A percentile compares a stretch with the other conserved stretches of the same genome.
Evolutionary conservation across 345 rosid genomes (phyloP).

Genomic region (Eucalyptus decipiens): DNA sequence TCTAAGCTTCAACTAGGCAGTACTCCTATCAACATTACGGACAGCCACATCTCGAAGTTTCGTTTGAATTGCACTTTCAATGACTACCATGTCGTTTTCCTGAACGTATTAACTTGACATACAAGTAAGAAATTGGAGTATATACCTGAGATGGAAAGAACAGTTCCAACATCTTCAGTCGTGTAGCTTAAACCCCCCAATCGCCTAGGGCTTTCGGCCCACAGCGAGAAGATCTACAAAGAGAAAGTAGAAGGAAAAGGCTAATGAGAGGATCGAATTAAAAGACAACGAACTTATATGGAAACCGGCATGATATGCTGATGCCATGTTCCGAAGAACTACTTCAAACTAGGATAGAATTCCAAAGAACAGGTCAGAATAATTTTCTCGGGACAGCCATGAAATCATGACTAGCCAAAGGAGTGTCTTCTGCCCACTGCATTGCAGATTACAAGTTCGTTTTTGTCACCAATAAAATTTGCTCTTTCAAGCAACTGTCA

Average conservation of each 20-base stretch:
- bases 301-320: background rate
- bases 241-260: background rate
- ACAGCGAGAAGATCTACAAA: conserved; percentile 63
- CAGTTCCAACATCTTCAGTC: conserved; percentile 49
- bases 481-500: background rate
- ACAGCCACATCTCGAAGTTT: background rate
- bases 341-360: background rate
- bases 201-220: conserved; percentile 77
- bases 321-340: background rate
- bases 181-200: conserved; percentile 67
- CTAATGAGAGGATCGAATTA: background rate
- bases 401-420: background rate
- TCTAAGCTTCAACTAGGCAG: background rate
- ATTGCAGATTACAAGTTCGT: background rate
- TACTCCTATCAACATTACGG: background rate
- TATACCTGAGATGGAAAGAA: conserved; percentile 74
- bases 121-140: background rate
- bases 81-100: background rate
- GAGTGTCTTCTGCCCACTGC: background rate
- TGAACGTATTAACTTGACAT: background rate
- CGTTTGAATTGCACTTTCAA: background rate
- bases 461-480: background rate
- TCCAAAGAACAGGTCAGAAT: background rate
- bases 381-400: background rate
- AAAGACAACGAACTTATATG: background rate